Base-by-base conservation (phyloP, 768 basidiomycete genomes). In the Suillus variegatus region DNA sequence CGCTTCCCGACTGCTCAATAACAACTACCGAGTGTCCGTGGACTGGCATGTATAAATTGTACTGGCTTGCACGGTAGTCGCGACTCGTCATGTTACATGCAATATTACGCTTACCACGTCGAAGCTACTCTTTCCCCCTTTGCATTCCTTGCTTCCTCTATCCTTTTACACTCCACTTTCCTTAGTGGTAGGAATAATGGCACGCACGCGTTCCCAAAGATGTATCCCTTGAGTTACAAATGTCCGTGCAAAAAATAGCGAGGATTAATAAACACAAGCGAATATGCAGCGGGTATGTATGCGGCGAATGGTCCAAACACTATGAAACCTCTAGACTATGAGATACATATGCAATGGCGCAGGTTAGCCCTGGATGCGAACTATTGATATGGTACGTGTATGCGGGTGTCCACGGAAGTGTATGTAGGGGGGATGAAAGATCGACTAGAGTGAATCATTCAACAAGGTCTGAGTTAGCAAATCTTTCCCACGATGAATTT, bases 401-500 rank as follows among this genome's bases (percentile, higher is more conserved):
- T 54, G 51, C 25, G 16, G 9, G 63, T 51, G 46, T 47, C 18
- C 25, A 25, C 6, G 12, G 12, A 25, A 12, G 28, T n/a, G 58
- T 43, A 44, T 41, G 20, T 47, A 66, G 60, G 18, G 67, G 64
- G 62, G 36, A 28, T 22, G 43, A 54, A 40, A n/a, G n/a, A 36
- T 60, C 6, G 20, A 20, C 18, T 20, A 10, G 18, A 13, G 16
- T 54, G 8, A 5, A 32, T 71, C 72, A 84, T 69, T 85, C 83
- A 47, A 84, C n/a, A n/a, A n/a, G n/a, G n/a, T n/a, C n/a, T 13
- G 46, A 36, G 32, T 49, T 20, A 25, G 35, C n/a, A n/a, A 61
- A 13, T 18, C 32, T 63, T 35, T 74, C 81, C 49, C 72, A 89
- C 91, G n/a, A n/a, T n/a, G n/a, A n/a, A n/a, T n/a, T 92, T 88